Evolutionary conservation across 768 basidiomycete species (phyloP).

Genomic region (Leccinum fibrillosum): DNA sequence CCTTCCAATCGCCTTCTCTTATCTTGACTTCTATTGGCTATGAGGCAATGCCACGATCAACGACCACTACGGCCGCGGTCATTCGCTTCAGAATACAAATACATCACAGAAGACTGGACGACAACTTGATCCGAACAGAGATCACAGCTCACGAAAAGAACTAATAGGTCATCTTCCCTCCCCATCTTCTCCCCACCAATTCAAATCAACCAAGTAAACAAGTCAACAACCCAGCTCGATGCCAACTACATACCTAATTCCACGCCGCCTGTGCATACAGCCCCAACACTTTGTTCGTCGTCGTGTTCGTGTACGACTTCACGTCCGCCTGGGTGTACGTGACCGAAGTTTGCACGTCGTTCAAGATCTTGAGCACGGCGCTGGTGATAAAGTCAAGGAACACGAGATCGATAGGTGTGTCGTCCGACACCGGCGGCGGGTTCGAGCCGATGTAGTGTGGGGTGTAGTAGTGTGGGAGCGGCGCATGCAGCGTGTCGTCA

Average conservation of each 20-base stretch:
- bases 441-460: constrained; percentile 57
- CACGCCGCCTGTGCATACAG: constrained; percentile 38
- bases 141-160: not conserved
- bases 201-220: not conserved
- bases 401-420: constrained; percentile 64
- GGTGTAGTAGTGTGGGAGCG: constrained; percentile 54
- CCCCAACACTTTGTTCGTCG: constrained; percentile 36
- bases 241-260: constrained; percentile 19
- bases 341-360: constrained; percentile 48
- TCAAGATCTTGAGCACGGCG: constrained; percentile 52
- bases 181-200: no score
- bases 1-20: no score
- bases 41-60: no score
- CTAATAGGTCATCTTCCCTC: not conserved
- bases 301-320: constrained; percentile 47
- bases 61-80: no score
- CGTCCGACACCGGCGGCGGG: constrained; percentile 46
- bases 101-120: no score
- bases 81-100: no score
- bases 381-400: constrained; percentile 67
- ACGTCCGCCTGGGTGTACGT: constrained; percentile 53
- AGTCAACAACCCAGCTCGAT: not conserved
- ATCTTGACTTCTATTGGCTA: not conserved
- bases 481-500: constrained; percentile 66
- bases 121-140: no score